Evolutionary conservation across 257 asterid genomes (phyloP), one percentile per base, ranked within the genome.

Genomic region (Euphrasia confusa): DNA sequence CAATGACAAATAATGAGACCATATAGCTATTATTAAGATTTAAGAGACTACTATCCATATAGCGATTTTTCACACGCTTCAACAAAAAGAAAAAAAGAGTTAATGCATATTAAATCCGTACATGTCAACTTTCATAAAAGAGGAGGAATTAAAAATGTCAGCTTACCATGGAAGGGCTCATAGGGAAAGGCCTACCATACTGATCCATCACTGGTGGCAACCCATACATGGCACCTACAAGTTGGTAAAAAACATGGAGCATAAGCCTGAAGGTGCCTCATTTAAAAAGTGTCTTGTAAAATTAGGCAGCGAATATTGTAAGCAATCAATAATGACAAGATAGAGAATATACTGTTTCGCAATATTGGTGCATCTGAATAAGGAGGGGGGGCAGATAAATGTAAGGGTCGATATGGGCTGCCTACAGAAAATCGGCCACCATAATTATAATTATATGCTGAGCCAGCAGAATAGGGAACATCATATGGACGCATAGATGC

Each of bases 401-500:
- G 93, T 59, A 87, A 48, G 17, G 94, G 86, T 12, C 84, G 84
- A 78, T 80, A 90, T 26, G 96, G 95, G 76, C 87, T 87, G 69
- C 87, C 89, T 28, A 90, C 96, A 67, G 94, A 74, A 63, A 83
- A 71, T 15, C 93, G 93, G 66, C 79, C 79, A 39, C 96, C 95
- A 72, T 80, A 83, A 76, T 79, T 90, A 72, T 79, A 88, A 65
- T 79, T 95, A 79, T 87, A 89, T 32, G 87, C 81, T 2, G 95
- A 83, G 69, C 88, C 86, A 60, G 95, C 95, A 71, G 94, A 73
- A 79, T 72, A 89, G 15, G 95, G 94, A 77, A 81, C 80, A 52
- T 89, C 97, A 71, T 87, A 90, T 33, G 92, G 88, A 24, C 87
- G 94, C 64, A 84, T 58, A 58, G 97, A 81, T 69, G 94, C 3